phyloP scores from a whole-genome alignment of 768 basidiomycete species.

The Naganishia antarctica region DNA sequence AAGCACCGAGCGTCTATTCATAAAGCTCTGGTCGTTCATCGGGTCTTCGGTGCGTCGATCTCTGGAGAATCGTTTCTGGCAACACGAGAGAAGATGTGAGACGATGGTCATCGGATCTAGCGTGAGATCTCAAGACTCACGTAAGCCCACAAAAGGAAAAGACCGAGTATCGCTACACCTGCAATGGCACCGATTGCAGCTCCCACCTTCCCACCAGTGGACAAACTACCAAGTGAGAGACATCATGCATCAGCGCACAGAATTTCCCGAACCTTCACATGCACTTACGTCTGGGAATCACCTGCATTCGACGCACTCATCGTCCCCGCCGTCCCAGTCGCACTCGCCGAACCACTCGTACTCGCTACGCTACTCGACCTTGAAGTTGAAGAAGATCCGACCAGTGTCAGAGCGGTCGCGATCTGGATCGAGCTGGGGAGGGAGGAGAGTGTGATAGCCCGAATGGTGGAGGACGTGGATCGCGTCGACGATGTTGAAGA shows the following conservation, averaged over 20 bases:
- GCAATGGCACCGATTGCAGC: conserved; percentile 14
- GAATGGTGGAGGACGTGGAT: background rate
- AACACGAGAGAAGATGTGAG: background rate
- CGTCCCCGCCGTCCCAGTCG: background rate
- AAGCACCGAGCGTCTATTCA: background rate
- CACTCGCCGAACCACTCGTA: background rate
- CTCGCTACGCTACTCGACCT: background rate
- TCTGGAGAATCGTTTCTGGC: conserved; percentile 3
- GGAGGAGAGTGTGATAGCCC: background rate
- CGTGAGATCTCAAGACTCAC: background rate
- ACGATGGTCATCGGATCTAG: background rate
- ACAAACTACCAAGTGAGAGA: background rate
- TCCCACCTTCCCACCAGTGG: conserved; percentile 10
- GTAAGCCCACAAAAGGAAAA: conserved; percentile 6
- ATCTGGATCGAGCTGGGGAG: background rate
- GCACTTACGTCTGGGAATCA: background rate
- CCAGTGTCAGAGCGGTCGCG: conserved; percentile 10
- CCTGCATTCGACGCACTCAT: background rate
- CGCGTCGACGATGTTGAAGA: background rate
- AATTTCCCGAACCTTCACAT: background rate
- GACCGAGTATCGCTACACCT: background rate
- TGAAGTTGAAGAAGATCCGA: background rate
- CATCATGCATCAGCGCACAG: background rate
- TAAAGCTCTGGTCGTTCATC: background rate
- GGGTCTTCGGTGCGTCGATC: background rate